Evolutionary conservation across 2,329 filamentous ascomycete genomes (phyloP).

Genomic region (Coniella vitis): DNA sequence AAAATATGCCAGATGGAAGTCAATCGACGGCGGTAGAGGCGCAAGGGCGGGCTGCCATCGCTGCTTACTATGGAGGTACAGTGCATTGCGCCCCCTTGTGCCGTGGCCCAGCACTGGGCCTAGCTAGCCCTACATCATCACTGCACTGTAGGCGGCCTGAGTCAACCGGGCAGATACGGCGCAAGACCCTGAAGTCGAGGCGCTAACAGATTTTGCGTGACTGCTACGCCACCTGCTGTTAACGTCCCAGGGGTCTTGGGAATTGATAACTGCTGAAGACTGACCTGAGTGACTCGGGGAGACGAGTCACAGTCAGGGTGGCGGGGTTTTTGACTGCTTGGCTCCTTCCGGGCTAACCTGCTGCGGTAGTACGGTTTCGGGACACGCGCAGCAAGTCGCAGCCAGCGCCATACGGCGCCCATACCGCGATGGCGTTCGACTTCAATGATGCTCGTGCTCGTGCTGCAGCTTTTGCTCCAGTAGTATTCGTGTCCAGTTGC

Average conservation of each 20-base stretch:
- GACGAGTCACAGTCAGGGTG: too few relatives aligned
- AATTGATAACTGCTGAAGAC: too few relatives aligned
- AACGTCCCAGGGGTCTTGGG: not conserved
- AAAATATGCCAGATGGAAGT: slow-evolving; percentile 21
- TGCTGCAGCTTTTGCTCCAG: too few relatives aligned
- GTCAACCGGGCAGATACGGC: slow-evolving; percentile 27
- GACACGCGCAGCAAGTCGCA: not conserved
- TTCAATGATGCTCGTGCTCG: too few relatives aligned
- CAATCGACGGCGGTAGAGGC: slow-evolving; percentile 26
- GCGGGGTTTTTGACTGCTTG: not conserved
- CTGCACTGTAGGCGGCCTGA: slow-evolving; percentile 16
- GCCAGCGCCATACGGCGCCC: too few relatives aligned
- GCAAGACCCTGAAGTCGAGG: not conserved
- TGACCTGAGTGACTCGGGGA: too few relatives aligned
- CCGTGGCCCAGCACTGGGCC: too few relatives aligned
- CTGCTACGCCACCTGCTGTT: not conserved
- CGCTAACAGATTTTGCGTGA: not conserved
- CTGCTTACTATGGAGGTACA: too few relatives aligned
- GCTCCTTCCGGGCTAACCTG: not conserved
- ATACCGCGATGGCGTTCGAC: too few relatives aligned
- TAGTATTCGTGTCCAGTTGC: too few relatives aligned
- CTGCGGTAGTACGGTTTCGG: not conserved
- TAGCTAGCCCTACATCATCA: too few relatives aligned
- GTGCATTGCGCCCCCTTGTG: too few relatives aligned
- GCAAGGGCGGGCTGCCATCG: not conserved